Evolutionary conservation across 2,329 filamentous ascomycete species (phyloP).

Genomic region (Fusarium avenaceum): DNA sequence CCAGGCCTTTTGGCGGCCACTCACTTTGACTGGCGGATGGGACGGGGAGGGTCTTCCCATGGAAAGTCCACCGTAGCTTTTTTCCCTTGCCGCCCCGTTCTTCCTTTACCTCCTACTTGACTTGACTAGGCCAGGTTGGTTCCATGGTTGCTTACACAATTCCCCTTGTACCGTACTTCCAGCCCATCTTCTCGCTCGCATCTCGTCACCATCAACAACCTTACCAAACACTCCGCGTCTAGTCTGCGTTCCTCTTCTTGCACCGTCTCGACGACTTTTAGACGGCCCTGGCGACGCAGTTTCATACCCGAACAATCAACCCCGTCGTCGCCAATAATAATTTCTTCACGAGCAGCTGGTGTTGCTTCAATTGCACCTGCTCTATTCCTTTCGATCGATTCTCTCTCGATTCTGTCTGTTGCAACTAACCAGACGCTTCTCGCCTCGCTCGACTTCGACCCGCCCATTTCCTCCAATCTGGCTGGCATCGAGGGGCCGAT

Average conservation of each 20-base stretch:
- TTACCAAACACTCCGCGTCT: slow-evolving; percentile 33
- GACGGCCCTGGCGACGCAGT: slow-evolving; percentile 43
- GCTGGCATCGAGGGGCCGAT: slow-evolving; percentile 56
- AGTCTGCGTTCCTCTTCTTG: slow-evolving; percentile 28
- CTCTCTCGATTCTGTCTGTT: background rate
- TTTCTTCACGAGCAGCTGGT: slow-evolving; percentile 41
- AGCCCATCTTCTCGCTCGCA: slow-evolving; percentile 30
- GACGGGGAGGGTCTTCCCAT: slow-evolving; percentile 32
- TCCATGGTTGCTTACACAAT: slow-evolving; percentile 48
- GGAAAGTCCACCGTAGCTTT: slow-evolving; percentile 50
- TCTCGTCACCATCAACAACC: slow-evolving; percentile 42
- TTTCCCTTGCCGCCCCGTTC: slow-evolving; percentile 47
- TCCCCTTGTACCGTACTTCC: slow-evolving; percentile 38
- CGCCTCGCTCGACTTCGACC: slow-evolving; percentile 32
- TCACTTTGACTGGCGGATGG: slow-evolving; percentile 41
- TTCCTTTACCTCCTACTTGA: slow-evolving; percentile 12
- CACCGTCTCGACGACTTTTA: slow-evolving; percentile 41
- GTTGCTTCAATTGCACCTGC: slow-evolving; percentile 47
- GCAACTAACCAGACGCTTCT: slow-evolving; percentile 21
- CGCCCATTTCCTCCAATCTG: slow-evolving; percentile 50
- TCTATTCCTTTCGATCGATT: slow-evolving; percentile 29
- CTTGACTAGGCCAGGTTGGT: background rate
- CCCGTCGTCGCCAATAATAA: slow-evolving; percentile 18
- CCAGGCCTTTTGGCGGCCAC: slow-evolving; percentile 26
- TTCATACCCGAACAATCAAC: slow-evolving; percentile 18